phyloP scores from a whole-genome alignment of 176 grass and related monocot species.

The Dactylis glomerata region DNA sequence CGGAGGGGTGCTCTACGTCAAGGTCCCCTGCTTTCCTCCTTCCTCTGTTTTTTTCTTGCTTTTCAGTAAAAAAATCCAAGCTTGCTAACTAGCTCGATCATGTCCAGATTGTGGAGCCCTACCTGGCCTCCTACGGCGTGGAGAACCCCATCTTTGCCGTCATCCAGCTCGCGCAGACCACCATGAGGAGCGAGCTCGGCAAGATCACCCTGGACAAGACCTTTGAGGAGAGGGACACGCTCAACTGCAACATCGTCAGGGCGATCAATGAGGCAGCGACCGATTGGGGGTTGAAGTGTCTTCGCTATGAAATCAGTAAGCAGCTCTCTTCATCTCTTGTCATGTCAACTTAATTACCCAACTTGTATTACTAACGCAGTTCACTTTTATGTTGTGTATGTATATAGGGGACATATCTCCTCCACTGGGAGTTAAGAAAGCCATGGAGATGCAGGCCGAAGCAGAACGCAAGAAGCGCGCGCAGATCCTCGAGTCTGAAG shows the following conservation, averaged over 20 bases:
- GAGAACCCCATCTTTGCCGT: conserved; percentile 89
- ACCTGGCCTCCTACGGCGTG: conserved; percentile 86
- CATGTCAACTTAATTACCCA: not conserved
- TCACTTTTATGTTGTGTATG: not conserved
- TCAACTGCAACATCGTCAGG: conserved; percentile 88
- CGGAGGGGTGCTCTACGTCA: conserved; percentile 84
- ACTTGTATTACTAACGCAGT: not conserved
- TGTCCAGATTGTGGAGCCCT: conserved; percentile 68
- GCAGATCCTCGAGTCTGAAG: conserved; percentile 98
- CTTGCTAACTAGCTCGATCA: not conserved
- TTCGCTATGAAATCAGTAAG: conserved; percentile 98
- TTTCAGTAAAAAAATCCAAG: not conserved
- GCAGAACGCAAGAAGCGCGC: conserved; percentile 94
- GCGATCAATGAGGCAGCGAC: conserved; percentile 84
- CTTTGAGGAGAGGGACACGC: conserved; percentile 79
- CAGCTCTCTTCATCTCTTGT: not conserved
- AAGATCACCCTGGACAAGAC: conserved; percentile 95
- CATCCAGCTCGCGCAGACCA: conserved; percentile 86
- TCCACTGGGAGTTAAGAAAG: conserved; percentile 76
- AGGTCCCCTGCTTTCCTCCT: conserved; percentile 21
- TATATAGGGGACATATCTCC: conserved; percentile 87
- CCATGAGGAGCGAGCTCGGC: conserved; percentile 93
- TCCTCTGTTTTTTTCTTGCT: not conserved
- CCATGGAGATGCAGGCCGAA: conserved; percentile 99
- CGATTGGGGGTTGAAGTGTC: conserved; percentile 84